phyloP scores from a whole-genome alignment of 1,284 basidiomycete genomes.

The Somion occarium region DNA sequence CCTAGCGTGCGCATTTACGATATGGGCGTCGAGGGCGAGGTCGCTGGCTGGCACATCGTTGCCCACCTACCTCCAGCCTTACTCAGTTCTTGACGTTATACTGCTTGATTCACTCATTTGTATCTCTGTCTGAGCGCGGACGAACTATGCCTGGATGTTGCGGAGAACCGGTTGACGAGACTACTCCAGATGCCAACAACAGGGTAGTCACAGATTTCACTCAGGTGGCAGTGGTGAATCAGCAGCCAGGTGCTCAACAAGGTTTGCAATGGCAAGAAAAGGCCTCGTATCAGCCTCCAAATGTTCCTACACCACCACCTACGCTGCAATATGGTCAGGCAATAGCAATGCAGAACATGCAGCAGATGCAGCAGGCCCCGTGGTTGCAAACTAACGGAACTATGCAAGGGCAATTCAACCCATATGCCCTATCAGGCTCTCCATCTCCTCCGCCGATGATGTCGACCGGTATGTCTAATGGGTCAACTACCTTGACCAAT shows the following conservation, averaged over 20 bases:
- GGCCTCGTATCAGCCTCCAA: slow-evolving; percentile 32
- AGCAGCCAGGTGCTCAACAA: slow-evolving; percentile 43
- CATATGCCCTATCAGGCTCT: slow-evolving; percentile 14
- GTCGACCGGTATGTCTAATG: slow-evolving; percentile 12
- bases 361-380: background rate
- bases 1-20: background rate
- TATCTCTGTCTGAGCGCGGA: slow-evolving; percentile 7
- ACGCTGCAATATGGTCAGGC: slow-evolving; percentile 30
- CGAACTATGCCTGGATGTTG: slow-evolving; percentile 51
- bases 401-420: slow-evolving; percentile 12
- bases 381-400: background rate
- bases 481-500: slow-evolving; percentile 6
- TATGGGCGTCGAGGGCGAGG: slow-evolving; percentile 1
- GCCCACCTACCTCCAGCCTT: background rate
- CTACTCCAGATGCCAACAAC: slow-evolving; percentile 20
- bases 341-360: slow-evolving; percentile 10
- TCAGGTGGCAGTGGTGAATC: slow-evolving; percentile 28
- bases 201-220: slow-evolving; percentile 17
- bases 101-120: background rate
- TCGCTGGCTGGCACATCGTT: slow-evolving; percentile 1
- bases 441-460: slow-evolving; percentile 24
- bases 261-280: slow-evolving; percentile 25
- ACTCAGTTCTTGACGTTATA: background rate
- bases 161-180: slow-evolving; percentile 35
- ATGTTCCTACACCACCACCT: slow-evolving; percentile 40